These are phyloP conservation scores for Epichloe glyceriae DNA, from an alignment of 2,329 filamentous ascomycete genomes.

Conservation along the genomic window DNA sequence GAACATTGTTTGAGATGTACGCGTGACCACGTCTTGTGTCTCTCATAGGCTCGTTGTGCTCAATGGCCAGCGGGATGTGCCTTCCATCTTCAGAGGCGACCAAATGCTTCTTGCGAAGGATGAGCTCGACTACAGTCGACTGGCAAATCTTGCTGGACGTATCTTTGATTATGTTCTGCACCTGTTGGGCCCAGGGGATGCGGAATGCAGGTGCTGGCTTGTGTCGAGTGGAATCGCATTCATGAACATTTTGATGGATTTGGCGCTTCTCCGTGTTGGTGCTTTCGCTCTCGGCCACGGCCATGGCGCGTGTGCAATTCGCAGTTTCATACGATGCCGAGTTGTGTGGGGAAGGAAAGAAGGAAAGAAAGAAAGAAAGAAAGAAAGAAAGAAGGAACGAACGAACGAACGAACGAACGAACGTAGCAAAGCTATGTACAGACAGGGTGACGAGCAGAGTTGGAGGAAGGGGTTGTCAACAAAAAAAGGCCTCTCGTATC, in stretches of 20 bases:
- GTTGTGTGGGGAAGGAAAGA: not conserved
- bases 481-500: not conserved
- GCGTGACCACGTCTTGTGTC: constrained; percentile 36
- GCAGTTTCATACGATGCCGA: not conserved
- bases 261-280: constrained; percentile 2
- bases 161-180: constrained; percentile 8
- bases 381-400: not conserved
- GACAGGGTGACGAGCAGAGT: not conserved
- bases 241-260: not conserved
- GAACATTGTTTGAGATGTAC: constrained; percentile 51
- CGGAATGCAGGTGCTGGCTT: not conserved
- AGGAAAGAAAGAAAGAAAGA: not conserved
- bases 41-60: constrained; percentile 26
- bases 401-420: not conserved
- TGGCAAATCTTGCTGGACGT: constrained; percentile 19
- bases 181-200: not conserved
- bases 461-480: not conserved
- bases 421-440: not conserved
- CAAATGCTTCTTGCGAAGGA: constrained; percentile 54
- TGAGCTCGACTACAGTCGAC: constrained; percentile 29
- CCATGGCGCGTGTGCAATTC: not conserved
- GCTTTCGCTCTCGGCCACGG: constrained; percentile 2
- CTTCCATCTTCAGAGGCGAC: constrained; percentile 60
- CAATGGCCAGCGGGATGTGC: constrained; percentile 29
- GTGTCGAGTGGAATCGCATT: not conserved